Evolutionary conservation across 2,329 filamentous ascomycete species (phyloP).

Genomic region (Cladosporium cucumerinum): DNA sequence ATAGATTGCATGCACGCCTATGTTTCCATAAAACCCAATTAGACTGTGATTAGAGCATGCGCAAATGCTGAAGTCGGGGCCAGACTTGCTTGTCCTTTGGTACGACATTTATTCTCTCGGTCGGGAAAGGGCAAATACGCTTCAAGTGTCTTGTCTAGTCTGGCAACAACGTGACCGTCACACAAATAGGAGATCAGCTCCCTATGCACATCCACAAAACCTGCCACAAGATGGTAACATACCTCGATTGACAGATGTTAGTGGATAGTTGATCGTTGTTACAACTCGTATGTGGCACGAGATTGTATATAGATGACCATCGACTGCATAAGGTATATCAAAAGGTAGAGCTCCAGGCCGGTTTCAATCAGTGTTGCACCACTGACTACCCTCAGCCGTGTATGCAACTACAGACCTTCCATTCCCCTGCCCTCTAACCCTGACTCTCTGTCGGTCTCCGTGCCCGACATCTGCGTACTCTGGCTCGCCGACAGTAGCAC

Average conservation of each 20-base stretch:
- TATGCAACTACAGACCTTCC: conserved; percentile 45
- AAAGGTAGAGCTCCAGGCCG: not conserved
- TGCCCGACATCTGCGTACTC: conserved; percentile 27
- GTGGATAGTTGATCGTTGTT: not conserved
- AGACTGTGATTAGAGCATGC: not conserved
- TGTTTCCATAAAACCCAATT: not conserved
- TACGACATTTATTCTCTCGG: too few species aligned
- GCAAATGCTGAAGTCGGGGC: not conserved
- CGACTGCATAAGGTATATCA: not conserved
- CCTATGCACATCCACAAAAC: too few species aligned
- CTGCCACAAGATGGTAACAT: too few species aligned
- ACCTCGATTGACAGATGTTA: not conserved
- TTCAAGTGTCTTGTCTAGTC: not conserved
- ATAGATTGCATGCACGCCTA: not conserved
- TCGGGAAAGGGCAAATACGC: not conserved
- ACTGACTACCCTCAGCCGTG: conserved; percentile 26
- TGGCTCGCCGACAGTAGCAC: conserved; percentile 46
- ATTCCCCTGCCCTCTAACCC: conserved; percentile 40
- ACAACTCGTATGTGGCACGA: not conserved
- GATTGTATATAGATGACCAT: not conserved
- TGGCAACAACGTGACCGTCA: not conserved
- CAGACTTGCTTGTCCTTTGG: not conserved
- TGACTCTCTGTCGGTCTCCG: conserved; percentile 20
- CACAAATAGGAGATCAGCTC: too few species aligned
- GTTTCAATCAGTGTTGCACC: not conserved